Evolutionary conservation across 139 green algal species (phyloP).

Genomic region (Yamagishiella unicocca): DNA sequence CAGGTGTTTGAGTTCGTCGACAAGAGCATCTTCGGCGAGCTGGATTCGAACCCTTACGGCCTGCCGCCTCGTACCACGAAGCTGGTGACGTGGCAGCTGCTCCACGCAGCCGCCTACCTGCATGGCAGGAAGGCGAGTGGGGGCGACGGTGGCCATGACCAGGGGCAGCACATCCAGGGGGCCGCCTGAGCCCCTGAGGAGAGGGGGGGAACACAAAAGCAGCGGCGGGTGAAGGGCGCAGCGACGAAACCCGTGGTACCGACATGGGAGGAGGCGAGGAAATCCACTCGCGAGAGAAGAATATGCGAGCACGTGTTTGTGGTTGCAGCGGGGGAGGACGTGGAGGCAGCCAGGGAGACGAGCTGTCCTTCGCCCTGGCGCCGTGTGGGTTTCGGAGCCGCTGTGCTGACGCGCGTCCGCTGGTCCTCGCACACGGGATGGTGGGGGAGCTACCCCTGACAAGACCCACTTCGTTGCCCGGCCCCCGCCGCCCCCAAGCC

Average conservation of each 20-base stretch:
- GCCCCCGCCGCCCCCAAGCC: not conserved
- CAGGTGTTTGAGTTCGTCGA: constrained; percentile 41
- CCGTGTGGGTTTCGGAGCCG: too few relatives aligned
- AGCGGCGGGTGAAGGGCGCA: not conserved
- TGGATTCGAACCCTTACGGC: not conserved
- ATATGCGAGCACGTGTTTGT: too few relatives aligned
- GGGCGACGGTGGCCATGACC: not conserved
- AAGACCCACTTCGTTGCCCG: not conserved
- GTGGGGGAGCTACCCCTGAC: not conserved
- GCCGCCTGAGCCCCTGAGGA: not conserved
- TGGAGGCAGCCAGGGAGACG: too few relatives aligned
- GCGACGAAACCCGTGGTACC: too few relatives aligned
- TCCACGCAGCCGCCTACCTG: constrained; percentile 23
- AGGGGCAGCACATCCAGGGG: not conserved
- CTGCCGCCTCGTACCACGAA: not conserved
- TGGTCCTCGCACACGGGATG: not conserved
- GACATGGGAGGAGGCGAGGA: too few relatives aligned
- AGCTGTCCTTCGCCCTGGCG: too few relatives aligned
- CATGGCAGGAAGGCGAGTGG: constrained; percentile 5
- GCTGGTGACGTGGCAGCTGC: constrained; percentile 44
- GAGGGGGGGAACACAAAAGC: not conserved
- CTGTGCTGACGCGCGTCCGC: too few relatives aligned
- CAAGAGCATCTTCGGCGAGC: not conserved
- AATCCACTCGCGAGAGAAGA: too few relatives aligned
- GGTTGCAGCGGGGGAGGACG: too few relatives aligned